Conservation (phyloP, 495 filamentous ascomycete genomes). For the Hypomontagnella submonticulosa region DNA sequence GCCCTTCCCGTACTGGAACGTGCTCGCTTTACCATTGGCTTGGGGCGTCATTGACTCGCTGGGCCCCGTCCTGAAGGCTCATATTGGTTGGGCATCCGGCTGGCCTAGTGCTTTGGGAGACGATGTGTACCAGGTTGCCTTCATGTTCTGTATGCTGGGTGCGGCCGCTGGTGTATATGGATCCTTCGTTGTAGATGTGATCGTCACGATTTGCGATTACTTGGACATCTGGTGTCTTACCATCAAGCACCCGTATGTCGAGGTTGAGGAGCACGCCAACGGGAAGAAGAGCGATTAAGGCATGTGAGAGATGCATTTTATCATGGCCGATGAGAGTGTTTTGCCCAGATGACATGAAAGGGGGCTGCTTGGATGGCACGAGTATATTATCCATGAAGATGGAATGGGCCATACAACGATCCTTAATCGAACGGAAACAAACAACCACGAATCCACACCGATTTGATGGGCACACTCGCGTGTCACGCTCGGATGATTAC, state of each 20-base stretch:
- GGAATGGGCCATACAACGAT: neutral
- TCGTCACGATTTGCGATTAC: constrained; percentile 96
- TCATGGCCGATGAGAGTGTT: neutral
- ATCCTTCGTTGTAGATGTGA: constrained; percentile 95
- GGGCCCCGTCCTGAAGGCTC: constrained; percentile 69
- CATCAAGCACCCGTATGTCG: constrained; percentile 81
- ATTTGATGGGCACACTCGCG: no score
- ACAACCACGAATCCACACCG: no score
- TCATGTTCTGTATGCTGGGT: constrained; percentile 85
- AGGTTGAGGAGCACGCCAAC: constrained; percentile 49
- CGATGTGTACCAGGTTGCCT: constrained; percentile 82
- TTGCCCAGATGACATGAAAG: no score
- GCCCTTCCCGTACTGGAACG: constrained; percentile 87
- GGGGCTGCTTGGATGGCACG: no score
- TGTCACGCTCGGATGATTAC: neutral
- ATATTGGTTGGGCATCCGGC: constrained; percentile 65
- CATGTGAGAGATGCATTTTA: neutral
- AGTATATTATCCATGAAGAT: neutral
- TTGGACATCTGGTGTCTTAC: constrained; percentile 98
- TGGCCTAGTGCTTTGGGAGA: constrained; percentile 84
- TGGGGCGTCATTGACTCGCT: constrained; percentile 80
- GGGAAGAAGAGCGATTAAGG: constrained; percentile 50
- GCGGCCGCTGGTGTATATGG: constrained; percentile 87
- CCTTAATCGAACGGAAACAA: no score
- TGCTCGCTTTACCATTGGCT: constrained; percentile 74